Percentiles rank a stretch among this genome's conserved stretches.
These are phyloP conservation scores for Spinellus fusiger DNA, from an alignment of 192 early-diverging fungal species.

Conservation along the genomic window DNA sequence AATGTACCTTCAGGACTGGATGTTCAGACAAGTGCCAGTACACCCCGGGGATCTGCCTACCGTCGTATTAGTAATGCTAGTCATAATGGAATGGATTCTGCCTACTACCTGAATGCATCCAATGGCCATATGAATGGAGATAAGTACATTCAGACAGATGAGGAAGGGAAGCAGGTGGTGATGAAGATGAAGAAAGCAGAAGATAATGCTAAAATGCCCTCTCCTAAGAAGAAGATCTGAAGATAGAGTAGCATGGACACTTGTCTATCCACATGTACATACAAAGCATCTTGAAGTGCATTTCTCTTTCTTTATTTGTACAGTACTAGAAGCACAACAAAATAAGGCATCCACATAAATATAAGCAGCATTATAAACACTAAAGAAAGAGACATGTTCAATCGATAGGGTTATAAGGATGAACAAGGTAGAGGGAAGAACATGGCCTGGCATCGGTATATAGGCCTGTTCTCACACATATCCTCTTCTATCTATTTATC, in stretches of 20 bases:
- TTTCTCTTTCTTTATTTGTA: too few species aligned
- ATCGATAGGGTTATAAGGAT: too few species aligned
- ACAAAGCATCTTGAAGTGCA: too few species aligned
- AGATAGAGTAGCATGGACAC: neutral
- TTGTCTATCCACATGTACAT: too few species aligned
- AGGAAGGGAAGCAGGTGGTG: constrained; percentile 26
- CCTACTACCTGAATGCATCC: neutral
- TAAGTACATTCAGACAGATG: constrained; percentile 22
- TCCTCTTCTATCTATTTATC: too few species aligned
- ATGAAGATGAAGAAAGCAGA: constrained; percentile 26
- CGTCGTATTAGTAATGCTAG: constrained; percentile 9
- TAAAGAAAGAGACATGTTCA: too few species aligned
- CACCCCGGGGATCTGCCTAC: constrained; percentile 1
- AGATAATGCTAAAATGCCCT: constrained; percentile 4
- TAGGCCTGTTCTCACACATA: too few species aligned
- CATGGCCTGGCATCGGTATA: too few species aligned
- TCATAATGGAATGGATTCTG: neutral
- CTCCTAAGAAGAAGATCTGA: neutral
- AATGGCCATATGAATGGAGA: constrained; percentile 12
- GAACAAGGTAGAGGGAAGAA: too few species aligned
- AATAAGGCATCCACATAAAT: too few species aligned
- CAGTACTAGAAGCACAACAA: too few species aligned
- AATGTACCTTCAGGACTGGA: neutral
- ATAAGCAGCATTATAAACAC: too few species aligned
- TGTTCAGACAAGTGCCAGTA: neutral